Evolutionary conservation across 2,329 filamentous ascomycete species (phyloP).

Genomic region (Hymenoscyphus linearis): DNA sequence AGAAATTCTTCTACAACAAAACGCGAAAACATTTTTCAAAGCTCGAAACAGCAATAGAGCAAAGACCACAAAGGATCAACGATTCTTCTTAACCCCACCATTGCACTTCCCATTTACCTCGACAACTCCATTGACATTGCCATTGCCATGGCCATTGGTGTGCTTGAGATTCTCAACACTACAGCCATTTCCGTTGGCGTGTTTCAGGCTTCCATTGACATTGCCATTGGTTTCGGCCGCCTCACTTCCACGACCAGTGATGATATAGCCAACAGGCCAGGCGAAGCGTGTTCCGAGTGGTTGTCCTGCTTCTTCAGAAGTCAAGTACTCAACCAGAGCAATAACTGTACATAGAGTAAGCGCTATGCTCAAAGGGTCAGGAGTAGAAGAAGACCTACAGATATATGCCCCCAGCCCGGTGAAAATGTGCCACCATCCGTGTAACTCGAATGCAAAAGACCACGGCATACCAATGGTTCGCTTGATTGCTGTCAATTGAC

Average conservation of each 20-base stretch:
- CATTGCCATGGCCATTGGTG: neutral
- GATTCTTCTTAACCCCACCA: neutral
- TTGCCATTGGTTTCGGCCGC: neutral
- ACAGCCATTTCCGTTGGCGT: neutral
- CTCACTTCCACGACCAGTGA: conserved; percentile 12
- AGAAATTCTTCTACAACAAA: neutral
- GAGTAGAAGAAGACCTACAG: conserved; percentile 17
- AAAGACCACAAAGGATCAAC: neutral
- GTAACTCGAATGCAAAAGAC: conserved; percentile 52
- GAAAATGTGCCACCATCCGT: conserved; percentile 60
- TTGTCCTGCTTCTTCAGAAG: conserved; percentile 30
- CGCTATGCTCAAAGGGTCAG: neutral
- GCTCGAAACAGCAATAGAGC: neutral
- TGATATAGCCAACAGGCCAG: conserved; percentile 26
- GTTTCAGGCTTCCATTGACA: neutral
- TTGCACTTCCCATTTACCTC: neutral
- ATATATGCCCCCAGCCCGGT: conserved; percentile 48
- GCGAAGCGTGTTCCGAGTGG: conserved; percentile 25
- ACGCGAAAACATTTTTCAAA: neutral
- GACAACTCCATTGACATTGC: neutral
- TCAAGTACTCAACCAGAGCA: conserved; percentile 32
- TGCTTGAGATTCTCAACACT: neutral
- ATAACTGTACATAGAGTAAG: conserved; percentile 21
- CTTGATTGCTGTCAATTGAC: conserved; percentile 41
- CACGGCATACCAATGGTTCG: conserved; percentile 46